A percentile compares a stretch with the other conserved stretches of the same genome.
These are phyloP conservation scores for Clonostachys solani DNA, from an alignment of 2,329 filamentous ascomycete species.

Conservation along the genomic window DNA sequence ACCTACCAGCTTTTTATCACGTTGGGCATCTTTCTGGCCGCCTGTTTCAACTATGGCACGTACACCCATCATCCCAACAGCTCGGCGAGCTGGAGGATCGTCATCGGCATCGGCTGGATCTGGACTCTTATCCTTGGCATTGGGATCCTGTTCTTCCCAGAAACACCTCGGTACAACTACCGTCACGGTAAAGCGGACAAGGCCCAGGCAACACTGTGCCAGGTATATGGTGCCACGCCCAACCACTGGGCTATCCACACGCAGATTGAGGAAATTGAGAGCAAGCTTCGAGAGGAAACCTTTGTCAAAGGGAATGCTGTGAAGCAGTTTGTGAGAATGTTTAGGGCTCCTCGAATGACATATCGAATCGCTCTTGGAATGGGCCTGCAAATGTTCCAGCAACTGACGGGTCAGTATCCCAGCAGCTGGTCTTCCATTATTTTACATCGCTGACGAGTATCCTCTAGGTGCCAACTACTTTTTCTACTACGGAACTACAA, in stretches of 20 bases:
- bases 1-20: conserved; percentile 72
- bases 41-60: conserved; percentile 61
- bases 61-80: conserved; percentile 32
- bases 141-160: conserved; percentile 44
- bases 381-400: conserved; percentile 60
- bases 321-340: conserved; percentile 51
- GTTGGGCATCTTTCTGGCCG: conserved; percentile 58
- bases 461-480: conserved; percentile 54
- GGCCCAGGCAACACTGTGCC: conserved; percentile 41
- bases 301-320: conserved; percentile 27
- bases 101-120: conserved; percentile 48
- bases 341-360: conserved; percentile 58
- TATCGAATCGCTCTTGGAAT: conserved; percentile 60
- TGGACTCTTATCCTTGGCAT: conserved; percentile 43
- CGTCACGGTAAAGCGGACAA: conserved; percentile 39
- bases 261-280: conserved; percentile 49
- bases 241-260: conserved; percentile 39
- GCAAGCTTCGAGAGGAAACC: conserved; percentile 45
- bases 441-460: conserved; percentile 13
- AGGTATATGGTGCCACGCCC: conserved; percentile 37
- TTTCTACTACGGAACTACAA: conserved; percentile 59
- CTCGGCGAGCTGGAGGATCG: conserved; percentile 51
- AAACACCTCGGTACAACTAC: conserved; percentile 48
- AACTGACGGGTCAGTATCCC: conserved; percentile 37
- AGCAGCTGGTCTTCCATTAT: conserved; percentile 5